phyloP scores from a whole-genome alignment of 2,329 filamentous ascomycete genomes.

The Hypomyces rosellus region DNA sequence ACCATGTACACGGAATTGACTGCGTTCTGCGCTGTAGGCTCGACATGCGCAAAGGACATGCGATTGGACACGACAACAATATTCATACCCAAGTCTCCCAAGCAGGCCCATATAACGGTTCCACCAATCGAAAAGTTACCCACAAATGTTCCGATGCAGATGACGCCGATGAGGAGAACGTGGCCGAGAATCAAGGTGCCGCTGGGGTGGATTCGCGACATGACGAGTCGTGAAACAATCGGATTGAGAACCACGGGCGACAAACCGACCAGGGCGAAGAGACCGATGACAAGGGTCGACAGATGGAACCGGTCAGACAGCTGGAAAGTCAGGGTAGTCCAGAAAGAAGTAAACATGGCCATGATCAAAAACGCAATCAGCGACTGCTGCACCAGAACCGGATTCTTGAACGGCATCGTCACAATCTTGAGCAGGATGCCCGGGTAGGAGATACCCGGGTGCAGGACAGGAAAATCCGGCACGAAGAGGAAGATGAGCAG shows the following conservation, averaged over 20 bases:
- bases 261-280: conserved; percentile 75
- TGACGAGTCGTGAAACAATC: conserved; percentile 54
- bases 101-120: conserved; percentile 64
- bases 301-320: conserved; percentile 68
- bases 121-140: conserved; percentile 62
- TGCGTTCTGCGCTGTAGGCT: conserved; percentile 64
- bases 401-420: conserved; percentile 40
- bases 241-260: conserved; percentile 62
- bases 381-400: conserved; percentile 63
- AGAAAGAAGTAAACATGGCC: conserved; percentile 46
- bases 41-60: conserved; percentile 62
- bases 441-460: conserved; percentile 60
- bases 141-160: conserved; percentile 62
- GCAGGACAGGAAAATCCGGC: conserved; percentile 75
- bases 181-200: conserved; percentile 61
- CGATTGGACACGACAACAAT: conserved; percentile 69
- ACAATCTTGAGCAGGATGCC: conserved; percentile 57
- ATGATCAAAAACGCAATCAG: conserved; percentile 57
- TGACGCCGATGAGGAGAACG: conserved; percentile 51
- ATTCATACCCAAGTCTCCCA: conserved; percentile 67
- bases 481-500: conserved; percentile 63
- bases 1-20: conserved; percentile 83
- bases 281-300: conserved; percentile 60
- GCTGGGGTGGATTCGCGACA: conserved; percentile 64
- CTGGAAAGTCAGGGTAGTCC: conserved; percentile 70